Evolutionary conservation across 306 rosid species (phyloP), one percentile per base, ranked within the genome.

Genomic region (Ormosia emarginata): DNA sequence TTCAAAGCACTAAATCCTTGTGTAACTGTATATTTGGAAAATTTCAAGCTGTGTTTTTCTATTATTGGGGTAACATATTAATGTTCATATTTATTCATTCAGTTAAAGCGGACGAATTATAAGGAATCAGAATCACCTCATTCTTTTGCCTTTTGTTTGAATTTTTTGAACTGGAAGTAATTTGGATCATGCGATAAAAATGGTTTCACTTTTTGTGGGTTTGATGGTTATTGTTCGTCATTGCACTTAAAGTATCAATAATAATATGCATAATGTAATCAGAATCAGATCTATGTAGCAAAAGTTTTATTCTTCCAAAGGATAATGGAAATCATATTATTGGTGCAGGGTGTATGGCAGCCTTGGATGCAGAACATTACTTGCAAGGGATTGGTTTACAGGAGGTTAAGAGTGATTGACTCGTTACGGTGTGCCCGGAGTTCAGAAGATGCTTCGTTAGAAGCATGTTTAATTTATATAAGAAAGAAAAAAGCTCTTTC

Each of bases 321-420:
- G 36, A 71, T 79, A 65, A 80, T 65, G 85, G 59, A 77, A 83
- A 66, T 65, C 44, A 68, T 71, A 44, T 67, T 77, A 17, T 43
- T 85, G 78, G 24, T 81, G 90, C 90, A 92, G 98, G 97, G 75
- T 94, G 98, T 88, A 94, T 94, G 98, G 97, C 97, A 50, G 98
- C 98, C 58, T 85, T 94, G 92, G 98, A 94, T 58, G 97, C 97
- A 59, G 98, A 94, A 73, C 98, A 94, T 84, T 92, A 90, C 90
- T 79, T 94, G 90, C 93, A 91, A 83, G 92, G 82, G 85, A 53
- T 88, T 37, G 91, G 89, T 75, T 85, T 88, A 44, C 84, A 85
- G 73, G 86, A 86, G 73, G 88, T 69, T 58, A 86, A 83, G 86
- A 86, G 17, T 24, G 83, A 78, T 78, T 88, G 89, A 92, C 81